Base-by-base conservation (phyloP, 148 eudicot species). In the Chenopodium formosanum region DNA sequence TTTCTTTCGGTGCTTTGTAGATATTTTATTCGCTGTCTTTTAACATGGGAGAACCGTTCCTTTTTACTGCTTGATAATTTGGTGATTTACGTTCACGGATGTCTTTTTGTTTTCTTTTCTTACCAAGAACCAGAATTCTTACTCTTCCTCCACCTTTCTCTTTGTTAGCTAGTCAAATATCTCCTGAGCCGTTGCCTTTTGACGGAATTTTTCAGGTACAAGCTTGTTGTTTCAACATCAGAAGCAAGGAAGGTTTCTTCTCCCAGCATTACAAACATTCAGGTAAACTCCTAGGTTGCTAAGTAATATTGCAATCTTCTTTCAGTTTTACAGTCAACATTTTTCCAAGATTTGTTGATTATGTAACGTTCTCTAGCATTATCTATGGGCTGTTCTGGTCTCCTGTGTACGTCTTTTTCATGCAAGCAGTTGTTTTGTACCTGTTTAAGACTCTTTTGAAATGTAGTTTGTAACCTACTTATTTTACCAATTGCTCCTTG, bases 211-310 rank as follows among this genome's bases (percentile, higher is more conserved):
- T 90, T 73, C 90, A 97, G 99, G 74, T 97, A 92, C 91, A 97
- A 97, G 89, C 91, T 97, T 81, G 91, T 92, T 64, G 94, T 97
- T 70, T 88, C 93, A 62, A 91, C 92, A 62, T 76, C 97, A 16
- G 95, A 94, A 82, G 92, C 95, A 75, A 94, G 83, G 89, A 94
- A 92, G 86, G 88, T 97, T 86, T 91, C 90, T 78, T 88, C 97
- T 84, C 98, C 99, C 17, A 88, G 90, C 76, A 90, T 94, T 58
- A 84, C 92, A 68, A 97, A 94, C 84, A 94, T 97, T 76, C 98
- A 97, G 99, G 99, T 97, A 74, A 53, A 63, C 19, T 27, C 76
- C 37, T 71, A 7, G 34, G 69, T 13, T 50, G 5, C 17, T 14
- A 56, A 9, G 4, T 11, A 12, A 27, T 25, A 25, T 67, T 67